A percentile compares a stretch with the other conserved stretches of the same genome.
phyloP scores from a whole-genome alignment of 225 moss, liverwort and hornwort species.

The Pleurozium schreberi region DNA sequence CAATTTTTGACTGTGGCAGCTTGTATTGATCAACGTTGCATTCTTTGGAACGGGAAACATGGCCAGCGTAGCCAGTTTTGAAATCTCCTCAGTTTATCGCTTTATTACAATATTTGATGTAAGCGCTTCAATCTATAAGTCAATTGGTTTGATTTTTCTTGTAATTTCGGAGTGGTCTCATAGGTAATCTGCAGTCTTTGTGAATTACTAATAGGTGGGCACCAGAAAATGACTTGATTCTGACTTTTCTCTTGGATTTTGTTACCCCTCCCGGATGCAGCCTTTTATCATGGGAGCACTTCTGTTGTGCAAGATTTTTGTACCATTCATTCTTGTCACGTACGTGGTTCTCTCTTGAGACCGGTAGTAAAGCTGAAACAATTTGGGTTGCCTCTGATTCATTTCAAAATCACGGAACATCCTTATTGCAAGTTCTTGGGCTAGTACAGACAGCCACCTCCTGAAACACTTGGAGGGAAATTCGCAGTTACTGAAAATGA shows the following conservation, averaged over 20 bases:
- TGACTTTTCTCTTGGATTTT: neutral
- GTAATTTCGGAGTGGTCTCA: neutral
- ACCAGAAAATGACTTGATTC: neutral
- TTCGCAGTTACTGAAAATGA: neutral
- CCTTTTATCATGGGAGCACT: conserved; percentile 93
- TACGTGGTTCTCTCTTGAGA: conserved; percentile 37
- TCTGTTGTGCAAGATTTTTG: conserved; percentile 88
- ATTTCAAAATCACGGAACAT: conserved; percentile 78
- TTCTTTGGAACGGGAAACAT: conserved; percentile 98
- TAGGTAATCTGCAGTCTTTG: neutral
- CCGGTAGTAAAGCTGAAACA: conserved; percentile 87
- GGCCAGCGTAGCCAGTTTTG: conserved; percentile 96
- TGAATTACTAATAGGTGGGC: neutral
- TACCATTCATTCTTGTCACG: conserved; percentile 58
- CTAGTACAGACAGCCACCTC: conserved; percentile 63
- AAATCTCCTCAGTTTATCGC: conserved; percentile 96
- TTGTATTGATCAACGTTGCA: conserved; percentile 83
- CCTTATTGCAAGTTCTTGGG: conserved; percentile 77
- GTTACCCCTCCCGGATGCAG: conserved; percentile 26
- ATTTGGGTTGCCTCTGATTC: conserved; percentile 73
- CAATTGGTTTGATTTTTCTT: neutral
- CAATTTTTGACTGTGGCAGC: conserved; percentile 31
- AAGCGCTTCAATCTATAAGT: conserved; percentile 1
- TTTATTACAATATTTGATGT: conserved; percentile 96
- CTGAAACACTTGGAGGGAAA: conserved; percentile 11